Conservation (phyloP, 73 alveolate species). For the Symbiodinium natans region DNA sequence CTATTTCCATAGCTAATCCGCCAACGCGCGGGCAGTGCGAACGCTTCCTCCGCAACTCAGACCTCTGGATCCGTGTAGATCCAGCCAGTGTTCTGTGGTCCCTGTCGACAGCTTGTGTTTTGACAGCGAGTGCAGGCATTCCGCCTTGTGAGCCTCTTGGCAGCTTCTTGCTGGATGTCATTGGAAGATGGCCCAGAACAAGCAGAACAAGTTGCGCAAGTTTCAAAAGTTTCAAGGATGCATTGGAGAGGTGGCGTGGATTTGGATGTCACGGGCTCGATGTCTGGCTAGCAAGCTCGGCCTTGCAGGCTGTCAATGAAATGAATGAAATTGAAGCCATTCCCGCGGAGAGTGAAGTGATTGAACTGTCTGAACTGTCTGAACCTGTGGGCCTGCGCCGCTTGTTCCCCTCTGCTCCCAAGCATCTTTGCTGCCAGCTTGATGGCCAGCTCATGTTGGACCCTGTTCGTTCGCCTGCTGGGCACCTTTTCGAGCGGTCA, state of each 20-base stretch:
- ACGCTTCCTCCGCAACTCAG: background rate
- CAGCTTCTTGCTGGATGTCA: background rate
- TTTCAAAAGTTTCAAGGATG: background rate
- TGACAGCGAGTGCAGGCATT: background rate
- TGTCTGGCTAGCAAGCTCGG: background rate
- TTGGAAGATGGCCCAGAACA: background rate
- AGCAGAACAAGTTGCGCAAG: background rate
- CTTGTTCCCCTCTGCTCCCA: background rate
- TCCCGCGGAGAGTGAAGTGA: background rate
- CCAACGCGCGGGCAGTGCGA: background rate
- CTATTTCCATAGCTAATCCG: background rate
- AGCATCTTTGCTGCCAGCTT: background rate
- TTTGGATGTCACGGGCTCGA: background rate
- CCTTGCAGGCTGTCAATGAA: too few species aligned
- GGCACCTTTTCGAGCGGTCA: background rate
- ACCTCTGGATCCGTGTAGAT: background rate
- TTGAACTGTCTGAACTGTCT: background rate
- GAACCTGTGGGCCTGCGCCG: background rate
- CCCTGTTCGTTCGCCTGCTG: background rate
- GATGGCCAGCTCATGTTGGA: constrained; percentile 10
- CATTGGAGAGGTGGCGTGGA: background rate
- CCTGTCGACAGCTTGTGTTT: background rate
- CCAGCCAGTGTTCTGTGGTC: background rate
- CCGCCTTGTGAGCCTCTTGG: background rate
- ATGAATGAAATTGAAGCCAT: background rate